Conservation (phyloP, 768 basidiomycete species). For the Lactarius tabidus region DNA sequence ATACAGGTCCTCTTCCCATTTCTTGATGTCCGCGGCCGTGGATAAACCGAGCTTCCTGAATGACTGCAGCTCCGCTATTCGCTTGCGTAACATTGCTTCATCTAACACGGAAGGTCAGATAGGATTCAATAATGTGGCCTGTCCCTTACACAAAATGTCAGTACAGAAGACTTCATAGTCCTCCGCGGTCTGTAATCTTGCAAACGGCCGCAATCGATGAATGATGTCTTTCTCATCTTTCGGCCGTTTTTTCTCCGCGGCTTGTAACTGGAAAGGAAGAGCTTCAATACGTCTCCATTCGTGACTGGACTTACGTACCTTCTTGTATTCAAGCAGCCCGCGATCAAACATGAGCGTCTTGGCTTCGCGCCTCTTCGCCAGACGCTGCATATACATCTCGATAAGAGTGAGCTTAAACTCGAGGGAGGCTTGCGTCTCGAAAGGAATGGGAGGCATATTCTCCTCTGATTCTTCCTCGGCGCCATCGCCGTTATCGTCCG, state of each 20-base stretch:
- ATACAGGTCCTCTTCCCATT: conserved; percentile 71
- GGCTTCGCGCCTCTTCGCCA: conserved; percentile 78
- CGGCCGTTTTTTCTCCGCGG: conserved; percentile 83
- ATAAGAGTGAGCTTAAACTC: conserved; percentile 84
- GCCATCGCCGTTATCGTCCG: conserved; percentile 40
- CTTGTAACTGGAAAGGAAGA: conserved; percentile 62
- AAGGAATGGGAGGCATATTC: conserved; percentile 64
- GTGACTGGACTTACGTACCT: conserved; percentile 47
- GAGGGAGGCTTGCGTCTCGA: conserved; percentile 80
- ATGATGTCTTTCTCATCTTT: conserved; percentile 91
- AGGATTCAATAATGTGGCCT: conserved; percentile 8
- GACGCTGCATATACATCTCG: conserved; percentile 86
- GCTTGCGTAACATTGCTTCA: conserved; percentile 80
- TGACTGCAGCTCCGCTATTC: conserved; percentile 87
- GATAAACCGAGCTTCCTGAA: conserved; percentile 84
- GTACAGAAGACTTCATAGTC: conserved; percentile 88
- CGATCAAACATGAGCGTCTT: conserved; percentile 92
- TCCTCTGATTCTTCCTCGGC: conserved; percentile 62
- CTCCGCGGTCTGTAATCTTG: conserved; percentile 83
- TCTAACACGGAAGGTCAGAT: conserved; percentile 49
- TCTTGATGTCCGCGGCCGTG: conserved; percentile 84
- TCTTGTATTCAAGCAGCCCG: conserved; percentile 89
- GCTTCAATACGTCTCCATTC: conserved; percentile 20
- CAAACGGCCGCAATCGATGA: conserved; percentile 85
- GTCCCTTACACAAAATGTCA: conserved; percentile 78